phyloP scores from a whole-genome alignment of 305 asterid species.

The Coffea humblotiana region DNA sequence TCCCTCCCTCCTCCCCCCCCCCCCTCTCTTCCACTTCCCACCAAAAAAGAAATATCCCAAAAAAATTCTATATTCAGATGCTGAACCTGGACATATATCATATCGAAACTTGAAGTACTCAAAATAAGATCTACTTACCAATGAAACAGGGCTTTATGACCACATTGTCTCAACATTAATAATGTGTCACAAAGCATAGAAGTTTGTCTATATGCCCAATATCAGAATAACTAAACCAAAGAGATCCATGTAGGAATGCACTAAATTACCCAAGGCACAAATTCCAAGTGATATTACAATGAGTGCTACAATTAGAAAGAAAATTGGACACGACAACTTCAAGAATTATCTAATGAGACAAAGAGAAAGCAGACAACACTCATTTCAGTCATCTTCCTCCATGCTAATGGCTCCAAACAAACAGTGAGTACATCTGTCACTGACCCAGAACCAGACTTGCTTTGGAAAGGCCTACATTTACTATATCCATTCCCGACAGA shows the following conservation, averaged over 20 bases:
- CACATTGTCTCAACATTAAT: too few relatives aligned
- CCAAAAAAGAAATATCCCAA: too few relatives aligned
- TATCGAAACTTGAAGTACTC: not conserved
- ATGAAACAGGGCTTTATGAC: not conserved
- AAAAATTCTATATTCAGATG: not conserved
- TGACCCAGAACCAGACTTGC: too few relatives aligned
- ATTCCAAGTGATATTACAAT: not conserved
- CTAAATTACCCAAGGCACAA: not conserved
- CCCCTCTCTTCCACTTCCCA: too few relatives aligned
- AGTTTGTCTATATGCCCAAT: not conserved
- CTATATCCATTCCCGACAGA: not conserved
- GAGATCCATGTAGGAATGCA: not conserved
- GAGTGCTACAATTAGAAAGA: too few relatives aligned
- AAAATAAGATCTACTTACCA: not conserved
- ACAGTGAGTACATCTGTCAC: not conserved
- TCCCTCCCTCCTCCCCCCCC: too few relatives aligned
- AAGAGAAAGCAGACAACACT: not conserved
- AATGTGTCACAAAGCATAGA: not conserved
- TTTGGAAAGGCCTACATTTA: not conserved
- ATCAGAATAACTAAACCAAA: not conserved
- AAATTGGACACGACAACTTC: not conserved
- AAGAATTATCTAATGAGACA: not conserved
- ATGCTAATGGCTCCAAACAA: too few relatives aligned
- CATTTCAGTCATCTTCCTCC: not conserved
- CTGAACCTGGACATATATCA: not conserved